These are phyloP conservation scores for Rhodotorula toruloides DNA, from an alignment of 768 basidiomycete species.

Conservation along the genomic window DNA sequence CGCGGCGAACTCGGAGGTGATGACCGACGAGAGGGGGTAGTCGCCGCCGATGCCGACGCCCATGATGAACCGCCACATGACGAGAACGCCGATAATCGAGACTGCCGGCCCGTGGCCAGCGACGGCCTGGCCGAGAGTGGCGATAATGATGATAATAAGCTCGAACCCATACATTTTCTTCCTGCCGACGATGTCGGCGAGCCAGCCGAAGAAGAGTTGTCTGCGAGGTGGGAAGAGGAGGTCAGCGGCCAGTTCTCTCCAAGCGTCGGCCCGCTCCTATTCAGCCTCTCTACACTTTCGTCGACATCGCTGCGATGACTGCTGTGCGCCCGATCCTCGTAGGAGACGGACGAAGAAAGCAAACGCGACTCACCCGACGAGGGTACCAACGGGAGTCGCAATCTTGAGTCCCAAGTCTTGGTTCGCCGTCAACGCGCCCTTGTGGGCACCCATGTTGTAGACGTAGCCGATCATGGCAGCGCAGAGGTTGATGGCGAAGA, in stretches of 20 bases:
- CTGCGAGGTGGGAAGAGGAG: constrained; percentile 16
- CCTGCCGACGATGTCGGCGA: constrained; percentile 40
- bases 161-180: constrained; percentile 60
- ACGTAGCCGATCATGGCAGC: constrained; percentile 77
- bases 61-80: constrained; percentile 51
- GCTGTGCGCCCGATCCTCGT: no score
- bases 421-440: constrained; percentile 53
- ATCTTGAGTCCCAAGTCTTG: constrained; percentile 58
- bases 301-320: no score
- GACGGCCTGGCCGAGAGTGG: constrained; percentile 56
- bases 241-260: no score
- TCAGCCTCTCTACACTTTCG: no score
- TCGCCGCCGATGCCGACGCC: constrained; percentile 75
- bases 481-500: constrained; percentile 84
- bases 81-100: constrained; percentile 61
- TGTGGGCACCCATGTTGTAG: constrained; percentile 53
- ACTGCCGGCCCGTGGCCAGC: constrained; percentile 57
- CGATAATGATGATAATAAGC: constrained; percentile 67
- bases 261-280: no score
- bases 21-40: constrained; percentile 57
- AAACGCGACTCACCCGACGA: constrained; percentile 22
- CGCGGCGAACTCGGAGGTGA: constrained; percentile 56
- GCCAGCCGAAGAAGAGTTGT: constrained; percentile 39
- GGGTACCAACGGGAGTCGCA: constrained; percentile 38
- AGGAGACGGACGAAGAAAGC: background rate